A percentile compares a stretch with the other conserved stretches of the same genome.
Evolutionary conservation across 495 filamentous ascomycete species (phyloP).

Genomic region (Evansstolkia leycettana): DNA sequence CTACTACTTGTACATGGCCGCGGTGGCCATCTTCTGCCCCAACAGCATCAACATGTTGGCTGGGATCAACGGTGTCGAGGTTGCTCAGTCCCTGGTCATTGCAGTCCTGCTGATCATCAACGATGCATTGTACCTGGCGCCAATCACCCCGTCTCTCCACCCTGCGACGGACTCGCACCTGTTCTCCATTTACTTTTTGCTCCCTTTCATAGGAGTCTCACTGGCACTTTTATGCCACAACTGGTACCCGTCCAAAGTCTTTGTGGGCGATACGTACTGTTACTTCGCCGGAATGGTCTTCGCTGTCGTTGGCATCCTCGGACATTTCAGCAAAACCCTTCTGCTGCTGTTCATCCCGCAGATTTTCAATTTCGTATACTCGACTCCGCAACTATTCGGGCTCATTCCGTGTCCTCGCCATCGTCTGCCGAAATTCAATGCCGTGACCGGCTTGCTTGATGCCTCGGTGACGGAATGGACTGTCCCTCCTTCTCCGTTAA

Average conservation of each 20-base stretch:
- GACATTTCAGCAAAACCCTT: constrained; percentile 96
- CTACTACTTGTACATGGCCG: constrained; percentile 96
- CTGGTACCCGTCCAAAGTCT: constrained; percentile 90
- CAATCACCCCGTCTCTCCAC: constrained; percentile 63
- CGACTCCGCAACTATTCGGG: constrained; percentile 77
- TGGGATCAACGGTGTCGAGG: constrained; percentile 95
- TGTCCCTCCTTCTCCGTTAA: constrained; percentile 47
- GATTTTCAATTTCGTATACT: constrained; percentile 94
- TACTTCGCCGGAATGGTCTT: constrained; percentile 99
- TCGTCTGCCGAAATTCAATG: constrained; percentile 78
- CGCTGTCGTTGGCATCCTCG: constrained; percentile 88
- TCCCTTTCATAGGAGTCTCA: constrained; percentile 90
- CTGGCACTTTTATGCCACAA: constrained; percentile 81
- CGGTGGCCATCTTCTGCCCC: constrained; percentile 87
- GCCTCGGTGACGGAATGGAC: constrained; percentile 72
- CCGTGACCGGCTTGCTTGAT: constrained; percentile 69
- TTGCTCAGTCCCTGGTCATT: constrained; percentile 85
- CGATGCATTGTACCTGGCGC: constrained; percentile 62
- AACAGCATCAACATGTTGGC: constrained; percentile 99
- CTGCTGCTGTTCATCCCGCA: constrained; percentile 85
- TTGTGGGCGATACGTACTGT: constrained; percentile 98
- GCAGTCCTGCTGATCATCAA: constrained; percentile 73
- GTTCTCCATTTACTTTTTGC: constrained; percentile 86
- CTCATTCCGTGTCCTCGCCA: constrained; percentile 88
- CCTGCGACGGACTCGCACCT: constrained; percentile 92